Percentiles rank a stretch among this genome's conserved stretches.
phyloP scores from a whole-genome alignment of 2,329 filamentous ascomycete species.

The Colletotrichum sp. region DNA sequence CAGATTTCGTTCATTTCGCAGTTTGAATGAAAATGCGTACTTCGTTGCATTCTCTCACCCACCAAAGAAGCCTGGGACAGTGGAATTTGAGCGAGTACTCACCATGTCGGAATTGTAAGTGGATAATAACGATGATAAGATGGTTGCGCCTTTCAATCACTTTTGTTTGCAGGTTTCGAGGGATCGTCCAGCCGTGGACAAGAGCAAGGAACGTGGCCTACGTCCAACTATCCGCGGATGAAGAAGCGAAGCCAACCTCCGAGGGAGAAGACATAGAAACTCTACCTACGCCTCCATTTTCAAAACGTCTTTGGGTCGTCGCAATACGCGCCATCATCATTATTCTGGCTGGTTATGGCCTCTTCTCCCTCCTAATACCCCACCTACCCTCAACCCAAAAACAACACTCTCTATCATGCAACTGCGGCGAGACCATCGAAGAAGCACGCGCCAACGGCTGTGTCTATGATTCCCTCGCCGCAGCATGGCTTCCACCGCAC shows the following conservation, averaged over 20 bases:
- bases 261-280: no score
- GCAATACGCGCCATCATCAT: not conserved
- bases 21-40: rapidly evolving
- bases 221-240: not conserved
- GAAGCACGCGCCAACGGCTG: slow-evolving; percentile 33
- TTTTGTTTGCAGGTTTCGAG: not conserved
- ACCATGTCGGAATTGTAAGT: not conserved
- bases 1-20: rapidly evolving
- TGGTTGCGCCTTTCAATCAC: rapidly evolving
- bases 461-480: slow-evolving; percentile 36
- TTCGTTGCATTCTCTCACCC: rapidly evolving
- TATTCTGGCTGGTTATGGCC: not conserved
- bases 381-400: not conserved
- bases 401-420: slow-evolving; percentile 21
- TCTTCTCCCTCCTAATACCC: not conserved
- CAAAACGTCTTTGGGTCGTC: not conserved
- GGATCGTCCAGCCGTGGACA: not conserved
- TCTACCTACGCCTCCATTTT: rapidly evolving
- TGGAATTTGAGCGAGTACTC: rapidly evolving
- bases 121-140: rapidly evolving
- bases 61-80: not conserved
- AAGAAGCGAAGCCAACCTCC: not conserved
- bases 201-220: not conserved
- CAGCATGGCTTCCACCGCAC: slow-evolving; percentile 37
- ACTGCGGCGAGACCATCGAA: slow-evolving; percentile 33